Evolutionary conservation across 805 yeast species (phyloP).

Genomic region (Candida argentea): DNA sequence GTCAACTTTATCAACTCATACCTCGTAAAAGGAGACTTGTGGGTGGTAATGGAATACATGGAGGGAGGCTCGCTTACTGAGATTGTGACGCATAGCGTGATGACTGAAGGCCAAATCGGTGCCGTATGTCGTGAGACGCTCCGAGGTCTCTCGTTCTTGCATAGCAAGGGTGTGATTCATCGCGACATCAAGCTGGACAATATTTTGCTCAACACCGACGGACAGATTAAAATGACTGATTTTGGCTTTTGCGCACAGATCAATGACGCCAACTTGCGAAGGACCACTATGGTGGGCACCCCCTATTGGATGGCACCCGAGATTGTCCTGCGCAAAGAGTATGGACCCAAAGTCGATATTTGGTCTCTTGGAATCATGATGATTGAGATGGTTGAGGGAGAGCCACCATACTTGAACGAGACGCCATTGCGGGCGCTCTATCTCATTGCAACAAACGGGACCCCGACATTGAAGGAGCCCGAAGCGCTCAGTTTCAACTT

Average conservation of each 20-base stretch:
- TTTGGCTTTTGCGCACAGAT: constrained; percentile 93
- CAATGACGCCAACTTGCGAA: constrained; percentile 62
- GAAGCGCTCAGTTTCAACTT: constrained; percentile 61
- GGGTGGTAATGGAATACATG: constrained; percentile 99
- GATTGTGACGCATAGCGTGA: constrained; percentile 79
- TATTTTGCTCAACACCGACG: constrained; percentile 69
- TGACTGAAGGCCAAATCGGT: constrained; percentile 92
- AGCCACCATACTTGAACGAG: constrained; percentile 95
- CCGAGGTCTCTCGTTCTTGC: constrained; percentile 77
- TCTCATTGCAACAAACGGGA: constrained; percentile 92
- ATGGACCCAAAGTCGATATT: constrained; percentile 93
- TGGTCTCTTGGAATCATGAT: constrained; percentile 99
- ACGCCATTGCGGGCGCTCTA: constrained; percentile 91
- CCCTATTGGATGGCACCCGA: constrained; percentile 99
- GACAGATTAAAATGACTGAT: constrained; percentile 90
- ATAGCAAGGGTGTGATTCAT: constrained; percentile 87
- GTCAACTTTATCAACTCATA: constrained; percentile 86
- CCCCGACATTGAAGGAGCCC: constrained; percentile 87
- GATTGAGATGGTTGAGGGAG: constrained; percentile 98
- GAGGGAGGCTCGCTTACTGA: constrained; percentile 97
- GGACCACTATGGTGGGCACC: constrained; percentile 98
- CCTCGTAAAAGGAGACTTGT: constrained; percentile 64
- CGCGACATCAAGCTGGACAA: constrained; percentile 95
- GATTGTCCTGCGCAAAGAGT: constrained; percentile 88
- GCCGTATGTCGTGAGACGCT: constrained; percentile 90